phyloP scores from a whole-genome alignment of 108 stramenopile species.

The Aurantiochytrium sp. region DNA sequence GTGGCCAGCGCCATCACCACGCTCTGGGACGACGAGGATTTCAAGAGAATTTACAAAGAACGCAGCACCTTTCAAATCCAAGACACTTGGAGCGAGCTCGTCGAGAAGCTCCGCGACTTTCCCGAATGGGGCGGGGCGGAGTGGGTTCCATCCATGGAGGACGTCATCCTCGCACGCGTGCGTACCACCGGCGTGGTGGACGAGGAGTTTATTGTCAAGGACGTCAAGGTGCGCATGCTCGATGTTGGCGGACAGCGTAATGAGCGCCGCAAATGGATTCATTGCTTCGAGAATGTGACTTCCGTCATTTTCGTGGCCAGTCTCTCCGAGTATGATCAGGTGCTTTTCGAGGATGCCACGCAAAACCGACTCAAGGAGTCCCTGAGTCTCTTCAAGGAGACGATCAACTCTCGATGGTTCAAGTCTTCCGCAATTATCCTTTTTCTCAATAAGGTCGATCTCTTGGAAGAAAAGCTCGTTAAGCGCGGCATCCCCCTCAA shows the following conservation, averaged over 20 bases:
- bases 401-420: slow-evolving; percentile 20
- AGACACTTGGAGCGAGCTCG: slow-evolving; percentile 20
- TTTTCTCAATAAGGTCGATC: slow-evolving; percentile 37
- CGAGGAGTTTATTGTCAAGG: slow-evolving; percentile 5
- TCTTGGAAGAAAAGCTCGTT: slow-evolving; percentile 22
- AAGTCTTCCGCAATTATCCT: slow-evolving; percentile 21
- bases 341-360: slow-evolving; percentile 25
- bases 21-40: slow-evolving; percentile 33
- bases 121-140: background rate
- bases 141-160: slow-evolving; percentile 22
- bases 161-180: slow-evolving; percentile 28
- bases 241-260: slow-evolving; percentile 54
- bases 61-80: slow-evolving; percentile 26
- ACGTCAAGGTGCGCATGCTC: slow-evolving; percentile 30
- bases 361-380: slow-evolving; percentile 29
- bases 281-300: slow-evolving; percentile 34
- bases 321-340: slow-evolving; percentile 31
- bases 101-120: background rate
- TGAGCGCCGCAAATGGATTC: slow-evolving; percentile 53
- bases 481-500: background rate
- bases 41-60: slow-evolving; percentile 19
- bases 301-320: slow-evolving; percentile 33
- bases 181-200: slow-evolving; percentile 35
- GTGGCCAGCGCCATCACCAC: background rate
- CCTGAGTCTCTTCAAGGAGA: slow-evolving; percentile 23